Base-by-base conservation (phyloP, 139 green algal species). In the Tetraselmis chui region DNA sequence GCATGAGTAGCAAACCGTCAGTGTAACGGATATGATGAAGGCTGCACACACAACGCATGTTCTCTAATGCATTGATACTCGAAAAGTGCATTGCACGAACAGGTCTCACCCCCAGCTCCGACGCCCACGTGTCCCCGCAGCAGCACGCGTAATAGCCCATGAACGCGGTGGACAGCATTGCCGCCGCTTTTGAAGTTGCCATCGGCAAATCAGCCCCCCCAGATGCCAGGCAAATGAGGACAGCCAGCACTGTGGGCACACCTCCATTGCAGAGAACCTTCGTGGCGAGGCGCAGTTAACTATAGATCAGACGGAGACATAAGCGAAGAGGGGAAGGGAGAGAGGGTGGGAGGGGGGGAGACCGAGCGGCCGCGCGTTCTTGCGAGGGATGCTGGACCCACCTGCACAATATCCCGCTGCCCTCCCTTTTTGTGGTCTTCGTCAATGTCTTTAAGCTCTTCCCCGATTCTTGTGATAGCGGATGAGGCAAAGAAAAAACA, bases 71-170 rank as follows among this genome's bases (percentile, higher is more conserved):
- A n/a, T n/a, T n/a, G n/a, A n/a, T n/a, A n/a, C n/a, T n/a, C n/a
- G n/a, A n/a, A n/a, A n/a, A n/a, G n/a, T n/a, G n/a, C n/a, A n/a
- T n/a, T n/a, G n/a, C n/a, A n/a, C n/a, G n/a, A n/a, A n/a, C n/a
- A n/a, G n/a, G n/a, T n/a, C n/a, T 67, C 28, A 96, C 88, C 0
- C 95, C 95, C 1, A 98, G 31, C 90, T 99, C 96, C 2, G 84
- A 92, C 0, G 93, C 88, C 95, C 94, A 99, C 0, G 96, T 98
- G 91, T 99, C 96, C 0, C 89, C 96, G 80, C 89, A 95, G 84
- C 93, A 98, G 88, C 92, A 96, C n/a, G 91, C 89, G 80, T 95
- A 97, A 86, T 97, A 96, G 2, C 92, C 95, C 75, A 98, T 81
- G 32, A 97, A 92, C 0, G 32, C 89, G 2, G 32, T 74, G 1